Evolutionary conservation across 345 rosid species (phyloP).

Genomic region (Durio zibethinus): DNA sequence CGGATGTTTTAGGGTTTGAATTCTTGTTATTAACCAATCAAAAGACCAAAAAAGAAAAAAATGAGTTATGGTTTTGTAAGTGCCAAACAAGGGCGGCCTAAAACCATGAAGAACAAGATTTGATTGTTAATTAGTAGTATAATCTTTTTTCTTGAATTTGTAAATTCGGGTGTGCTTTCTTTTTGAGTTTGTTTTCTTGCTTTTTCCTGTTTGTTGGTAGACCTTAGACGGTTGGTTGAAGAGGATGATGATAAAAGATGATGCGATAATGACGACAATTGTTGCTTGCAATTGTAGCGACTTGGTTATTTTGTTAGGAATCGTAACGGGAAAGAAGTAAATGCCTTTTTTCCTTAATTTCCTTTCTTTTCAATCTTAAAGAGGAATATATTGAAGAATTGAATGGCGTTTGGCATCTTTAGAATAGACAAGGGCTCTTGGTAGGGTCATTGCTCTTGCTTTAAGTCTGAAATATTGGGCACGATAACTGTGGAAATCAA

Average conservation of each 20-base stretch:
- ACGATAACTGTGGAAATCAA: not conserved
- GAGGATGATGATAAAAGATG: conserved; percentile 16
- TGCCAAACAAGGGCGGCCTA: conserved; percentile 39
- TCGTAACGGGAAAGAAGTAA: conserved; percentile 11
- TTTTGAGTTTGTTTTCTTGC: not conserved
- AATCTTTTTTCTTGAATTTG: conserved; percentile 14
- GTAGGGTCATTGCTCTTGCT: conserved; percentile 28
- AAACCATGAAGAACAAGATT: conserved; percentile 20
- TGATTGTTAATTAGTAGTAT: not conserved
- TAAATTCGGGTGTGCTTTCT: conserved; percentile 14
- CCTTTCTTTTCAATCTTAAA: conserved; percentile 1
- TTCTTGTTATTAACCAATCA: not conserved
- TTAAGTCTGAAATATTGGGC: conserved; percentile 6
- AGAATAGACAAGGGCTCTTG: conserved; percentile 10
- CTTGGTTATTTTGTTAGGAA: conserved; percentile 13
- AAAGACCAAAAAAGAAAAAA: not conserved
- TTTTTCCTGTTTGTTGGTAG: conserved; percentile 12
- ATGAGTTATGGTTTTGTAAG: conserved; percentile 24
- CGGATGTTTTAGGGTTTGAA: conserved; percentile 68
- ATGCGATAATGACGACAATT: conserved; percentile 21
- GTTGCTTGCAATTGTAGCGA: conserved; percentile 20
- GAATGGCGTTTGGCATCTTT: conserved; percentile 18
- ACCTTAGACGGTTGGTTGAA: conserved; percentile 5
- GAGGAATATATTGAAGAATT: not conserved
- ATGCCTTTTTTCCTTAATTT: not conserved